Conservation (phyloP, 2,329 filamentous ascomycete species). For the Neofusicoccum cordaticola region DNA sequence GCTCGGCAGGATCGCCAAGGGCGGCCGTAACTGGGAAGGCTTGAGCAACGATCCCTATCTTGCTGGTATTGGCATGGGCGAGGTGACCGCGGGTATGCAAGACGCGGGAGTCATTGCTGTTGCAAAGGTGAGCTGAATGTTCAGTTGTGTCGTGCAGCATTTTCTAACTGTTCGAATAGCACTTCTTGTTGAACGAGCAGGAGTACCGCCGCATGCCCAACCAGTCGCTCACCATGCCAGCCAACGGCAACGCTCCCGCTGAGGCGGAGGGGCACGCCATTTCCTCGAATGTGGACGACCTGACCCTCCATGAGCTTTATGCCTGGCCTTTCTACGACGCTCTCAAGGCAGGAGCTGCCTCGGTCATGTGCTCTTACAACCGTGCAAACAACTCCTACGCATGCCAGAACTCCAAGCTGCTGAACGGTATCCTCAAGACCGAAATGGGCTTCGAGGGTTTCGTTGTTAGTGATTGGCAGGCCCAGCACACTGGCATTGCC, state of each 20-base stretch:
- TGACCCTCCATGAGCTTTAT: conserved; percentile 65
- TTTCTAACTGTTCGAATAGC: conserved; percentile 32
- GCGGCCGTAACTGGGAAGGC: conserved; percentile 67
- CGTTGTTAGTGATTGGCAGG: conserved; percentile 45
- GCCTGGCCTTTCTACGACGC: conserved; percentile 64
- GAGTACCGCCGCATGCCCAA: conserved; percentile 46
- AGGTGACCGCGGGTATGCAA: conserved; percentile 55
- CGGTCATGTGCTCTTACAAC: conserved; percentile 58
- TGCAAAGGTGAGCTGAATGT: conserved; percentile 50
- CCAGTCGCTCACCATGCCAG: conserved; percentile 33
- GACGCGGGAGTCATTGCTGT: conserved; percentile 54
- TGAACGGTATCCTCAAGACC: conserved; percentile 51
- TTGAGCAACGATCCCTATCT: conserved; percentile 69
- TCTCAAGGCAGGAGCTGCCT: conserved; percentile 55
- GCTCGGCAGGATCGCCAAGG: conserved; percentile 60
- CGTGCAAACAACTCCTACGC: conserved; percentile 31
- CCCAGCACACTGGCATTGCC: conserved; percentile 45
- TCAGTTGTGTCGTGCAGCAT: not conserved
- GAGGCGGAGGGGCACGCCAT: conserved; percentile 52
- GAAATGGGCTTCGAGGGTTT: conserved; percentile 50
- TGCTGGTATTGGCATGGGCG: conserved; percentile 49
- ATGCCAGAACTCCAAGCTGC: conserved; percentile 37
- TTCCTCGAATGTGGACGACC: conserved; percentile 61
- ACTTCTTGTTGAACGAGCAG: conserved; percentile 60
- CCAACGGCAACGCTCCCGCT: not conserved